Conservation (phyloP, 2,329 filamentous ascomycete species). For the Colletotrichum cuscutae region DNA sequence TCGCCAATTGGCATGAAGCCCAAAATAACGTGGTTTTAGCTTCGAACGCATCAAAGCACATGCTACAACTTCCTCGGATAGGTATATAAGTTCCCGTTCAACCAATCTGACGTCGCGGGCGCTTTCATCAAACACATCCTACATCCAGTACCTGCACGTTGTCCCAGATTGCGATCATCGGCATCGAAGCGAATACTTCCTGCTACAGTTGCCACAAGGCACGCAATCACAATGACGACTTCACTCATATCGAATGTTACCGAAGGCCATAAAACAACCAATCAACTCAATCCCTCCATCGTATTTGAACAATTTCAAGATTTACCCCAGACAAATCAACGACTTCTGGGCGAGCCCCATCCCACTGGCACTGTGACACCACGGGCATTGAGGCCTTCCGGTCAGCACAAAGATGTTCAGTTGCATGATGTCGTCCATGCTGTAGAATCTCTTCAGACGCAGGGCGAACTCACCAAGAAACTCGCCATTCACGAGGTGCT, state of each 20-base stretch:
- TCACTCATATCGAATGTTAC: not conserved
- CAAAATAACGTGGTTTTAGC: constrained; percentile 11
- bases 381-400: not conserved
- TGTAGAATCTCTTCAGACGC: not conserved
- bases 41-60: not conserved
- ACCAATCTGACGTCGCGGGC: too few relatives aligned
- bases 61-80: not conserved
- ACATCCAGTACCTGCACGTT: not conserved
- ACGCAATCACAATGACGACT: not conserved
- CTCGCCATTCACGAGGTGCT: constrained; percentile 57
- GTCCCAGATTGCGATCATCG: not conserved
- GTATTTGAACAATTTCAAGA: constrained; percentile 1
- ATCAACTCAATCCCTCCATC: not conserved
- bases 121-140: not conserved
- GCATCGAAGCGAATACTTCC: not conserved
- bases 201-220: not conserved
- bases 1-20: not conserved
- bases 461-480: constrained; percentile 46
- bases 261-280: not conserved
- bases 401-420: not conserved
- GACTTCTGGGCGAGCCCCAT: constrained; percentile 1
- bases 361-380: not conserved
- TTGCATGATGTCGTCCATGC: not conserved
- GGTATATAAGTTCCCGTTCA: not conserved
- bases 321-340: not conserved